Conservation (phyloP, 139 green algal species). For the Chlamydomonas sp. region DNA sequence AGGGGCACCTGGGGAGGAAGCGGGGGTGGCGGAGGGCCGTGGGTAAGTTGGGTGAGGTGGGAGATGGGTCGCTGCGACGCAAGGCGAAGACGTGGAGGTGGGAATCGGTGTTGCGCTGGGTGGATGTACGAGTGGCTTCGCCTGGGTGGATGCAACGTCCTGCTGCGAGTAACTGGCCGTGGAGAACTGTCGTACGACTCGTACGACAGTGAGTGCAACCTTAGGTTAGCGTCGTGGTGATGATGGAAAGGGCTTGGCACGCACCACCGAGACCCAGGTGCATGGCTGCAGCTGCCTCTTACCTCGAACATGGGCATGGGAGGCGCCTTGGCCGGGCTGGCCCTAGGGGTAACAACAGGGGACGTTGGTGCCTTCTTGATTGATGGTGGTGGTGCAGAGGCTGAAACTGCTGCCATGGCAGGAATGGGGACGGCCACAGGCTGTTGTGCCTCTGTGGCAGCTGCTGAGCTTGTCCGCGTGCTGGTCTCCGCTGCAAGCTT, state of each 20-base stretch:
- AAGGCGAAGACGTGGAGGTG: background rate
- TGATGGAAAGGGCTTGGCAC: too few relatives aligned
- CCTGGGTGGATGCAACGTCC: background rate
- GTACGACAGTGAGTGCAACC: too few relatives aligned
- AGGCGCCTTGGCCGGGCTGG: background rate
- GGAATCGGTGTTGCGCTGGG: background rate
- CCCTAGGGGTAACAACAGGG: background rate
- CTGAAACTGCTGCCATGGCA: background rate
- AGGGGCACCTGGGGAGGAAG: slow-evolving; percentile 2
- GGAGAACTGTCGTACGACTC: too few relatives aligned
- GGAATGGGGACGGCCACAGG: background rate
- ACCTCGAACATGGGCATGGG: slow-evolving; percentile 28
- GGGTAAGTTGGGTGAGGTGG: background rate
- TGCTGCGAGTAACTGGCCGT: too few relatives aligned
- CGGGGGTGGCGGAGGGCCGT: background rate
- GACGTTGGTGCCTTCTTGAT: background rate
- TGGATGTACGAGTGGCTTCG: background rate
- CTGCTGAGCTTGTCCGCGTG: background rate
- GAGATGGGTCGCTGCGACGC: background rate
- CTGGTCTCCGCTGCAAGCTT: slow-evolving; percentile 21
- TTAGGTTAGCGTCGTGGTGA: too few relatives aligned
- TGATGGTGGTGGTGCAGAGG: background rate
- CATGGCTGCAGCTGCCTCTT: too few relatives aligned
- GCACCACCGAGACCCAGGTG: too few relatives aligned
- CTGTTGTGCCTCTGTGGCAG: background rate